Conservation (phyloP, 2,329 filamentous ascomycete genomes). For the Aotearoamyces nothofagi region DNA sequence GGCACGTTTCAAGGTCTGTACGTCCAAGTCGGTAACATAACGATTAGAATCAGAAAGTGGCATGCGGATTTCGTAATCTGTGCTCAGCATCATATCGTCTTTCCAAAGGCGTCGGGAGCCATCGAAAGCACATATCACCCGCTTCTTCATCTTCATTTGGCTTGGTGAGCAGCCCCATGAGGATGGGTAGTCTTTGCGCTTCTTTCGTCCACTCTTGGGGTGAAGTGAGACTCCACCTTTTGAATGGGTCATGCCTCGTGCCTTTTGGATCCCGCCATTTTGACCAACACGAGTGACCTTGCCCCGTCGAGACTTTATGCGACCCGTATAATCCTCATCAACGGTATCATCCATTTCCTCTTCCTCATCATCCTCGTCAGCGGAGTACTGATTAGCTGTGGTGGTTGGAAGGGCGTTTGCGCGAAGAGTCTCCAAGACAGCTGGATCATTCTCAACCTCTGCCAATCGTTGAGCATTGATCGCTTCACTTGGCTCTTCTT, state of each 20-base stretch:
- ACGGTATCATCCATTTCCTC: constrained; percentile 41
- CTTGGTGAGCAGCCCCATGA: constrained; percentile 87
- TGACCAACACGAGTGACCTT: constrained; percentile 22
- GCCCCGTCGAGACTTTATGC: constrained; percentile 23
- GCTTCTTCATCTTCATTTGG: constrained; percentile 98
- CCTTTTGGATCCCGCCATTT: constrained; percentile 40
- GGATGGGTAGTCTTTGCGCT: constrained; percentile 81
- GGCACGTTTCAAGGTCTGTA: constrained; percentile 79
- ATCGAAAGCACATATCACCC: constrained; percentile 85
- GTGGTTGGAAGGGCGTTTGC: constrained; percentile 32
- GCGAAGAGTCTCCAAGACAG: constrained; percentile 45
- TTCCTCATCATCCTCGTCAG: constrained; percentile 28
- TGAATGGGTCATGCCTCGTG: constrained; percentile 61
- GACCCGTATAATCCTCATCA: constrained; percentile 40
- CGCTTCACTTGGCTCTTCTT: constrained; percentile 53
- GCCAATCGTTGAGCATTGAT: constrained; percentile 53
- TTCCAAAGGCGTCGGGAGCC: constrained; percentile 80
- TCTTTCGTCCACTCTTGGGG: constrained; percentile 59
- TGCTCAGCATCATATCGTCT: constrained; percentile 97
- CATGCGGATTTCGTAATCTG: constrained; percentile 84
- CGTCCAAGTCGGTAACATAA: constrained; percentile 86
- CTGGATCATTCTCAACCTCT: constrained; percentile 47
- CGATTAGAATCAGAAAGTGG: constrained; percentile 55
- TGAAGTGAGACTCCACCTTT: constrained; percentile 51
- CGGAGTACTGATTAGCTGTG: constrained; percentile 31